Base-by-base conservation (phyloP, 768 basidiomycete genomes). In the Lentinula aciculospora region DNA sequence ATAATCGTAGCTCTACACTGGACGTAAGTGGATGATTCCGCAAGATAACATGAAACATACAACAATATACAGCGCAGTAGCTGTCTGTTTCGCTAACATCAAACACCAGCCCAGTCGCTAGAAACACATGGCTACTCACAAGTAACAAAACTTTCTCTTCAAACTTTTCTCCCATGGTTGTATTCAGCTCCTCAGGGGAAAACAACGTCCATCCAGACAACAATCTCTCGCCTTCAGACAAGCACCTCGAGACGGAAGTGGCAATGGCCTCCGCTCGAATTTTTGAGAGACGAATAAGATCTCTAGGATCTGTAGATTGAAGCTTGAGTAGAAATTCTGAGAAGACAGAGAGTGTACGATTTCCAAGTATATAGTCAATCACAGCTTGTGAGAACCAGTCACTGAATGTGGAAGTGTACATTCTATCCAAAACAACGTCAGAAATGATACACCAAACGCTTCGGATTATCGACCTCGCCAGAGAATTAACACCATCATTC, bases 351-450 rank as follows among this genome's bases (percentile, higher is more conserved):
- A 86, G 68, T 1, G 88, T 92, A 55, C 95, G 87, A 69, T 94
- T 85, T 27, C 94, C 95, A 51, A 95, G 84, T 77, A 89, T 84
- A 65, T 85, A 95, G 70, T 94, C 91, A 63, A 98, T 94, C 45
- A 96, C 93, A 0, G 95, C 94, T 73, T 99, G 97, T 58, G 82
- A 86, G 71, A 98, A 99, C 89, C 94, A 99, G 71, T 99, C 97
- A 62, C 88, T 86, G 67, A 93, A 93, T 1, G 91, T 89, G 19
- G 92, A 87, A 9, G 89, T 88, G 72, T 87, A 93, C 86, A 93
- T 87, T 64, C 91, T 88, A 54, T n/a, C 32, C 23, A 25, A 27
- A 31, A 39, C 37, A 32, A 31, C 40, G 37, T 39, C 58, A 60
- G 48, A 36, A 44, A 58, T 3, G 51, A 9, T 36, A 32, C n/a